Conservation (phyloP, 495 filamentous ascomycete species). For the Tuber magnatum region DNA sequence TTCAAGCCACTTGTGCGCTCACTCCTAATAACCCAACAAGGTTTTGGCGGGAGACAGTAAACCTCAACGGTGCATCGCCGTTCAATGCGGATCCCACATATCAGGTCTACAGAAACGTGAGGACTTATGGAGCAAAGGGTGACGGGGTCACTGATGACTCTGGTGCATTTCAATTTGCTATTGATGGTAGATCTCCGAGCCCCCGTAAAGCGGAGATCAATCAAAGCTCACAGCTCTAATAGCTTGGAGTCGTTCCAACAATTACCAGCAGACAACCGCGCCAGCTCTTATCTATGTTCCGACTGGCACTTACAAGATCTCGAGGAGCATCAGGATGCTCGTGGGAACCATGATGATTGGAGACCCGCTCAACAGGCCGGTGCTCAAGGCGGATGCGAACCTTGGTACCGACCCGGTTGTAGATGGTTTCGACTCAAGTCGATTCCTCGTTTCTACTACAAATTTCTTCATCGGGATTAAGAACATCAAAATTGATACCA, state of each 20-base stretch:
- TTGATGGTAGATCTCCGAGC: slow-evolving; percentile 45
- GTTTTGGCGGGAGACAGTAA: slow-evolving; percentile 19
- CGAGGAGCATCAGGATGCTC: slow-evolving; percentile 50
- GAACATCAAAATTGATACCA: slow-evolving; percentile 71
- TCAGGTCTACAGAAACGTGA: slow-evolving; percentile 53
- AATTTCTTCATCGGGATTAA: slow-evolving; percentile 72
- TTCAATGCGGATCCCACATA: slow-evolving; percentile 44
- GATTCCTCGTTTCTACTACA: slow-evolving; percentile 61
- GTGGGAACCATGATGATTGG: slow-evolving; percentile 62
- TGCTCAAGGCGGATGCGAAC: slow-evolving; percentile 55
- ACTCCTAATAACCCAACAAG: slow-evolving; percentile 14
- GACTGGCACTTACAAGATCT: slow-evolving; percentile 57
- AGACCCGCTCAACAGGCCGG: slow-evolving; percentile 57
- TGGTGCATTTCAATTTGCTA: slow-evolving; percentile 56
- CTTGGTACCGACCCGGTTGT: slow-evolving; percentile 43
- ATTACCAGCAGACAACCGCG: slow-evolving; percentile 49
- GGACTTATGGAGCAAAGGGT: slow-evolving; percentile 49
- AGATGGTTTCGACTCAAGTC: slow-evolving; percentile 60
- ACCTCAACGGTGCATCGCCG: slow-evolving; percentile 42
- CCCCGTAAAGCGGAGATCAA: slow-evolving; percentile 35
- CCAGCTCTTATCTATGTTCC: slow-evolving; percentile 61
- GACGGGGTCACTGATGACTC: slow-evolving; percentile 57
- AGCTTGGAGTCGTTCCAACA: slow-evolving; percentile 42
- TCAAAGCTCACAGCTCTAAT: slow-evolving; percentile 38
- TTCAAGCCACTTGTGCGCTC: slow-evolving; percentile 9